Base-by-base conservation (phyloP, 371 early-diverging fungal species). In the Mortierella sp. region DNA sequence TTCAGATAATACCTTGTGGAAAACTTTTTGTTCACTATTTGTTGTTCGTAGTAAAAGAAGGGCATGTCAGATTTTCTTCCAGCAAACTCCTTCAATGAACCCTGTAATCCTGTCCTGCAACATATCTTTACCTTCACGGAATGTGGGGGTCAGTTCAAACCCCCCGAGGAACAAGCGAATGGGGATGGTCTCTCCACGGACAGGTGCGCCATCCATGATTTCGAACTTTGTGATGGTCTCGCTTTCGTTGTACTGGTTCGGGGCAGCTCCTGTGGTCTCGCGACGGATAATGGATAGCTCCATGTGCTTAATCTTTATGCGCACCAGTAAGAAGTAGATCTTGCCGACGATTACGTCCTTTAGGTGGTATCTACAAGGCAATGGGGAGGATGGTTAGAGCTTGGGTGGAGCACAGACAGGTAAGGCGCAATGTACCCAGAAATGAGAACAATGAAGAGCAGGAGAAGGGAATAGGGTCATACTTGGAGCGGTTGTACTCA, bases 271-370 rank as follows among this genome's bases (percentile, higher is more conserved):
- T 5, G 98, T 98, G 0, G 98, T 97, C 88, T 99, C 99, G 24
- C 99, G 92, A 40, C 98, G 93, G 72, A 99, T 97, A 80, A 99
- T 99, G 31, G 98, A 97, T 51, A 99, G 92, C 87, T 99, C 99
- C 99, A 99, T 99, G 78, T 98, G 96, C 86, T 98, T 98, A 89
- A 99, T 98, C 90, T 99, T 99, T 86, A 99, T 99, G 72, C 99
- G 96, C n/a, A 99, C 99, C 46, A 99, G 91, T 69, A 99, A 88
- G 88, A 99, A 99, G 90, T 98, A 98, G 81, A 99, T 98, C 86
- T 98, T 98, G 75, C 99, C 99, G n/a, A 99, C 98, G 85, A 99
- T 99, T 8, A 98, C 98, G 86, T 99, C 99, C 82, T 98, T 96
- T 67, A 99, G 89, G 86, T 98, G 97, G 88, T 98, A 99, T 76